A percentile compares a stretch with the other conserved stretches of the same genome.
These are phyloP conservation scores for Xylaria cubensis DNA, from an alignment of 495 filamentous ascomycete species.

Conservation along the genomic window DNA sequence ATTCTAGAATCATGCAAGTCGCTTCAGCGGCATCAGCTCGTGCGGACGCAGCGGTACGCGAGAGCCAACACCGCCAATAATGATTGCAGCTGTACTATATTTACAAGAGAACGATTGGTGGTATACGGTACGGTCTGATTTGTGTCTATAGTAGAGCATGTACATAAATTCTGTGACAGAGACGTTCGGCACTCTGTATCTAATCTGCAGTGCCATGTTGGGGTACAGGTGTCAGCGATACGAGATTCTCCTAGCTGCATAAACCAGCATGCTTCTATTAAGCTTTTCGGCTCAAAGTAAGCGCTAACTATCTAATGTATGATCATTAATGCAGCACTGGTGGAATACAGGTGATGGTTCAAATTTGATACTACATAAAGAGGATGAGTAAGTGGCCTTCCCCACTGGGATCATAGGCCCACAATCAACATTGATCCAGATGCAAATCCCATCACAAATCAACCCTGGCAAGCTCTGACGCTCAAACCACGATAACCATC, in stretches of 20 bases:
- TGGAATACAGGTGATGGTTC: not conserved
- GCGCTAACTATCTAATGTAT: not conserved
- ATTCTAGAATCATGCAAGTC: conserved; percentile 41
- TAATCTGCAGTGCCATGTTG: not conserved
- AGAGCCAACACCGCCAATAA: conserved; percentile 34
- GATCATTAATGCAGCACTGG: not conserved
- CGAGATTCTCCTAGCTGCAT: not conserved
- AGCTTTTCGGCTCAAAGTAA: not conserved
- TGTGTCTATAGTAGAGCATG: conserved; percentile 7
- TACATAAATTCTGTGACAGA: conserved; percentile 15
- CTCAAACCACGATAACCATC: not conserved
- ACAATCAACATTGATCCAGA: not conserved
- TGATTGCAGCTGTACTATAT: conserved; percentile 8
- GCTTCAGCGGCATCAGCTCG: conserved; percentile 40
- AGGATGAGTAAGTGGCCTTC: conserved; percentile 13
- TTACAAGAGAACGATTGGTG: not conserved
- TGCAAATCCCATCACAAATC: not conserved
- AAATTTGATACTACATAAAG: not conserved
- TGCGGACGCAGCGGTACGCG: conserved; percentile 40
- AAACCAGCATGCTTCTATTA: not conserved
- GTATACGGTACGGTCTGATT: not conserved
- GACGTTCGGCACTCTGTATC: not conserved
- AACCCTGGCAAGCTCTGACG: not conserved
- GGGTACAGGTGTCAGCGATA: conserved; percentile 5
- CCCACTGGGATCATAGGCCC: conserved; percentile 13